These are phyloP conservation scores for Rosa hybrid DNA, from an alignment of 331 rosid genomes.

Conservation along the genomic window DNA sequence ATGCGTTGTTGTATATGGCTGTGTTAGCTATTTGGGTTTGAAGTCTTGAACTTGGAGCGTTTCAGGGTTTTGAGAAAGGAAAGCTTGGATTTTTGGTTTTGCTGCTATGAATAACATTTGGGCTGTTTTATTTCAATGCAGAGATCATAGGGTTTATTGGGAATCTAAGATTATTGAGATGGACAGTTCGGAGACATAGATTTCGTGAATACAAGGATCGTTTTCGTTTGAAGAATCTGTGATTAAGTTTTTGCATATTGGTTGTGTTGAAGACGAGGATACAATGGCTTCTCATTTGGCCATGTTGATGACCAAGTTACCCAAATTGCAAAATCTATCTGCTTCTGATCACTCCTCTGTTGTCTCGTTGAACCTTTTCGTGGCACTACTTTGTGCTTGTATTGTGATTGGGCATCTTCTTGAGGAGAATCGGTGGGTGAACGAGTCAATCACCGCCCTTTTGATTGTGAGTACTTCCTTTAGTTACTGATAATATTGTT, in stretches of 20 bases:
- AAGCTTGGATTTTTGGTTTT: background rate
- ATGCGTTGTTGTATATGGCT: background rate
- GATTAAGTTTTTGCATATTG: background rate
- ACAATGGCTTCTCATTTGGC: constrained; percentile 57
- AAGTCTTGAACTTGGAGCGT: background rate
- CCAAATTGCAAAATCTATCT: constrained; percentile 49
- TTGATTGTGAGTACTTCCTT: constrained; percentile 62
- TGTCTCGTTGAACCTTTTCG: constrained; percentile 86
- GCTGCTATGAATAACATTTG: constrained; percentile 6
- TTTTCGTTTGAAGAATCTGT: constrained; percentile 7
- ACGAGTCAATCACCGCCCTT: constrained; percentile 95
- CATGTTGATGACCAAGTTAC: constrained; percentile 40
- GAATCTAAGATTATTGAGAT: constrained; percentile 32
- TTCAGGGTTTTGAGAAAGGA: background rate
- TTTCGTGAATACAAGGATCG: constrained; percentile 19
- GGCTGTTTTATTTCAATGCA: constrained; percentile 31
- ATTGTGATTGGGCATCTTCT: constrained; percentile 98
- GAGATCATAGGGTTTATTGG: constrained; percentile 33
- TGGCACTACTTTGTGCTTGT: constrained; percentile 90
- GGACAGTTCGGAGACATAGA: constrained; percentile 70
- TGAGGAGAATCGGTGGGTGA: constrained; percentile 92
- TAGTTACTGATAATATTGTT: background rate
- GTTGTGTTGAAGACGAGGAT: constrained; percentile 23
- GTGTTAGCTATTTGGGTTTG: background rate
- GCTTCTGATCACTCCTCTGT: constrained; percentile 89